Conservation (phyloP, 768 basidiomycete species). For the Daedaleopsis nitida region DNA sequence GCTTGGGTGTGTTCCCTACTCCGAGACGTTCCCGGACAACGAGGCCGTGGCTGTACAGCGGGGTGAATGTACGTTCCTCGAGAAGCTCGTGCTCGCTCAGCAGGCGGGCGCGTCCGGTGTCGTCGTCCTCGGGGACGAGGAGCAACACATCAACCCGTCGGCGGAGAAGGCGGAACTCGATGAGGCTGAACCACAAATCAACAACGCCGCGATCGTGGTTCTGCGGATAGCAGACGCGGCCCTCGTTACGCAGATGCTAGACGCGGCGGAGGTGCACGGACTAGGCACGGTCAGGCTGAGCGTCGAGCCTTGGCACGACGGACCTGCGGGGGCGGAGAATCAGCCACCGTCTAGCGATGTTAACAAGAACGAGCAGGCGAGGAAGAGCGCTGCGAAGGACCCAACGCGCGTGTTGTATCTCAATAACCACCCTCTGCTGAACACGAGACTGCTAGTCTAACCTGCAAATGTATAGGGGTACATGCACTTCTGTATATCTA, state of each 20-base stretch:
- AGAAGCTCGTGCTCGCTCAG: slow-evolving; percentile 74
- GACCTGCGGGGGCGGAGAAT: slow-evolving; percentile 4
- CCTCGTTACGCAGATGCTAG: slow-evolving; percentile 56
- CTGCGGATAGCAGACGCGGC: slow-evolving; percentile 55
- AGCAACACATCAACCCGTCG: slow-evolving; percentile 64
- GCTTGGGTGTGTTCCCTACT: slow-evolving; percentile 63
- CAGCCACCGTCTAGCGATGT: too few relatives aligned
- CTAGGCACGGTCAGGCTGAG: slow-evolving; percentile 53
- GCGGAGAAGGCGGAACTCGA: slow-evolving; percentile 57
- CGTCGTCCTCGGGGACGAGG: slow-evolving; percentile 70
- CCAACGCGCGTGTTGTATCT: slow-evolving; percentile 64
- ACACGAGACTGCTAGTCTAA: slow-evolving; percentile 57
- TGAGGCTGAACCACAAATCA: slow-evolving; percentile 54
- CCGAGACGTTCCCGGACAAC: slow-evolving; percentile 46
- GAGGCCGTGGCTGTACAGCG: slow-evolving; percentile 66
- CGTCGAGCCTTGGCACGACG: slow-evolving; percentile 37
- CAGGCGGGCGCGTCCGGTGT: slow-evolving; percentile 76
- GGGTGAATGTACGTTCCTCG: slow-evolving; percentile 86
- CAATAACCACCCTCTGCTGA: slow-evolving; percentile 74
- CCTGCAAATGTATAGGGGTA: slow-evolving; percentile 1
- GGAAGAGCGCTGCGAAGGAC: slow-evolving; percentile 33
- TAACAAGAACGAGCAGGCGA: neutral
- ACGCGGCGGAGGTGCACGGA: slow-evolving; percentile 47
- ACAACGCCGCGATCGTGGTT: slow-evolving; percentile 61
- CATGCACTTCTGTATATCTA: slow-evolving; percentile 5